Evolutionary conservation across 225 moss, liverwort and hornwort genomes (phyloP), one percentile per base, ranked within the genome.

Genomic region (Pseudoscleropodium purum): DNA sequence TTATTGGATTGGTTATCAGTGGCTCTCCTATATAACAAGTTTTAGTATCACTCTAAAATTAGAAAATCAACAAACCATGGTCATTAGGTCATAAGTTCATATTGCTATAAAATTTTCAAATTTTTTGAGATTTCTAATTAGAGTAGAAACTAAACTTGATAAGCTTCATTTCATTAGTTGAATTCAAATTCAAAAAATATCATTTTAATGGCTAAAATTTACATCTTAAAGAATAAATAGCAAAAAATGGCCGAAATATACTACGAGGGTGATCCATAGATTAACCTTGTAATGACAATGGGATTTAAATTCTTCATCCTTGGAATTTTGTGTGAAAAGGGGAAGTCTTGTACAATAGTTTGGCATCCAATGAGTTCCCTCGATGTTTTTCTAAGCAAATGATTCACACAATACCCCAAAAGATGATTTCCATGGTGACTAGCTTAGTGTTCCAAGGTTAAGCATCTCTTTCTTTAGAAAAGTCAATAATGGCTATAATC

Each of bases 21-120:
- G 21, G 8, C 57, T 57, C 10, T 57, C 57, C 9, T 57, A 10
- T 21, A 25, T 13, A 70, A 41, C 26, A 41, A 41, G 14, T 25
- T 25, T 25, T 0, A 0, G 0, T 41, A 3, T 70, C 39, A 41
- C 0, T 41, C 5, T 39, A 15, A 41, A 41, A 25, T 72, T 8
- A 41, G 3, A 26, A 41, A 72, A 72, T 41, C 41, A 39, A 25
- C 41, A 41, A 41, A 72, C 14, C 8, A 25, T 39, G 15, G 27
- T 27, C 15, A 1, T 15, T 5, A 15, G 15, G 27, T 27, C 15
- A 1, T 15, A 9, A 15, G 9, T 3, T 41, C 8, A 39, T 25
- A 14, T 15, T 41, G 26, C 8, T 72, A n/a, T n/a, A 13, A 13
- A 41, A 43, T 27, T 43, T 27, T 2, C 0, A 3, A 43, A 41